phyloP scores from a whole-genome alignment of 2,329 filamentous ascomycete species.

The Trichoderma pleuroti region DNA sequence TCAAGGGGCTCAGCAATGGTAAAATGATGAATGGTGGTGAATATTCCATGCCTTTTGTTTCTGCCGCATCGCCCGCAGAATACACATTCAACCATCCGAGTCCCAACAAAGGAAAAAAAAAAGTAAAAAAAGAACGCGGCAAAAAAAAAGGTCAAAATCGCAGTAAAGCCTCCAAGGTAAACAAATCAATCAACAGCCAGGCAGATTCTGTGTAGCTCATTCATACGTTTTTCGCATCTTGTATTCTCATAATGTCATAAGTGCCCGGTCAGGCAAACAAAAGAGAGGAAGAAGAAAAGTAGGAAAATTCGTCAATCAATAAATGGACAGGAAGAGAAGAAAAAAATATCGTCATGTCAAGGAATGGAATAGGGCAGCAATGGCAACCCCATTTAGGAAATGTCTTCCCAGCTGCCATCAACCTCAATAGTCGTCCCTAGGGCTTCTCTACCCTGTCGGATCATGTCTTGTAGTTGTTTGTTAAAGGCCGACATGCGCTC shows the following conservation, averaged over 20 bases:
- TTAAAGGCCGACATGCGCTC: slow-evolving; percentile 77
- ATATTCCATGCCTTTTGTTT: not conserved
- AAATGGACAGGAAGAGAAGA: not conserved
- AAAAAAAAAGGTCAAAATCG: not conserved
- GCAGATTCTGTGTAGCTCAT: slow-evolving; percentile 14
- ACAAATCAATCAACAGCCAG: not conserved
- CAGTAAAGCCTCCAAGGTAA: slow-evolving; percentile 1
- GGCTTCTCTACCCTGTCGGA: slow-evolving; percentile 82
- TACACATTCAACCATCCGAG: not conserved
- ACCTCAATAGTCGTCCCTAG: slow-evolving; percentile 71
- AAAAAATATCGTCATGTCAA: not conserved
- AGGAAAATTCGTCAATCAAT: slow-evolving; percentile 5
- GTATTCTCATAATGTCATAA: slow-evolving; percentile 17
- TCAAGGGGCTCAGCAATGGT: not conserved
- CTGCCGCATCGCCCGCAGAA: not conserved
- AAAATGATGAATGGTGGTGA: not conserved
- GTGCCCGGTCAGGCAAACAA: not conserved
- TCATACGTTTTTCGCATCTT: slow-evolving; percentile 9
- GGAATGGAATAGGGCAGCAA: not conserved
- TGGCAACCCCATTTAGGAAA: not conserved
- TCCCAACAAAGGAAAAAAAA: not conserved
- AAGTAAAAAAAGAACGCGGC: not conserved
- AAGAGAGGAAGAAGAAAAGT: slow-evolving; percentile 7
- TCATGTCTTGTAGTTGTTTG: slow-evolving; percentile 76
- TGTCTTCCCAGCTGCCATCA: slow-evolving; percentile 37